Conservation (phyloP, 768 basidiomycete genomes). For the Mycena polygramma region DNA sequence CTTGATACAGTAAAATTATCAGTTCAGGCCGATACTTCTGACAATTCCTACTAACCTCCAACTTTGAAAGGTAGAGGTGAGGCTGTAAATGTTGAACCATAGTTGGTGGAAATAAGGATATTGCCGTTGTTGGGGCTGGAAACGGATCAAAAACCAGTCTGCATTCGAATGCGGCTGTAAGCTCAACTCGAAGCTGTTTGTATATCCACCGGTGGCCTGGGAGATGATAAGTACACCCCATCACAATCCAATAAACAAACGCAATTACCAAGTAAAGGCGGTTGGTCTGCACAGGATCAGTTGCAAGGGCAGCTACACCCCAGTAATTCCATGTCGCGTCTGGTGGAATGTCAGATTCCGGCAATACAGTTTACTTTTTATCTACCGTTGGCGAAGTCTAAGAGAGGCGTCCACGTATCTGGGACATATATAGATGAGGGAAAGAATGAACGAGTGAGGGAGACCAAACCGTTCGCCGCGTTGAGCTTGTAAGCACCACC, state of each 20-base stretch:
- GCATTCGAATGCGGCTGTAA: not conserved
- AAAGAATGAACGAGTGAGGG: not conserved
- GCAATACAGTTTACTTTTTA: not conserved
- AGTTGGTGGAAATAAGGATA: constrained; percentile 71
- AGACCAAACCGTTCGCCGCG: constrained; percentile 48
- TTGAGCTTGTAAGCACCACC: constrained; percentile 76
- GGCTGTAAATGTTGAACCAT: constrained; percentile 66
- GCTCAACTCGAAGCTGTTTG: constrained; percentile 50
- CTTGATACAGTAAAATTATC: constrained; percentile 44
- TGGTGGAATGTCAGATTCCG: not conserved
- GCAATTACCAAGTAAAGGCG: constrained; percentile 63
- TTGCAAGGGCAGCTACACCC: constrained; percentile 73
- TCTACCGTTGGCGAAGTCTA: constrained; percentile 61
- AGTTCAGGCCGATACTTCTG: constrained; percentile 5
- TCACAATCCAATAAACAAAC: not conserved
- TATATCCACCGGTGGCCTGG: constrained; percentile 72
- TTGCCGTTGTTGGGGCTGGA: constrained; percentile 70
- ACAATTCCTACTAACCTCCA: constrained; percentile 56
- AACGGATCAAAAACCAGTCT: constrained; percentile 49
- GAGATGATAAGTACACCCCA: not conserved
- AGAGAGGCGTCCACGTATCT: constrained; percentile 72
- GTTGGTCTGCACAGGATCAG: constrained; percentile 68
- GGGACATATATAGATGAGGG: not conserved
- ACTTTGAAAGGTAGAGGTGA: constrained; percentile 73
- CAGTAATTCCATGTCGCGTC: constrained; percentile 68